phyloP scores from a whole-genome alignment of 768 basidiomycete genomes.

The Mycena floridula region DNA sequence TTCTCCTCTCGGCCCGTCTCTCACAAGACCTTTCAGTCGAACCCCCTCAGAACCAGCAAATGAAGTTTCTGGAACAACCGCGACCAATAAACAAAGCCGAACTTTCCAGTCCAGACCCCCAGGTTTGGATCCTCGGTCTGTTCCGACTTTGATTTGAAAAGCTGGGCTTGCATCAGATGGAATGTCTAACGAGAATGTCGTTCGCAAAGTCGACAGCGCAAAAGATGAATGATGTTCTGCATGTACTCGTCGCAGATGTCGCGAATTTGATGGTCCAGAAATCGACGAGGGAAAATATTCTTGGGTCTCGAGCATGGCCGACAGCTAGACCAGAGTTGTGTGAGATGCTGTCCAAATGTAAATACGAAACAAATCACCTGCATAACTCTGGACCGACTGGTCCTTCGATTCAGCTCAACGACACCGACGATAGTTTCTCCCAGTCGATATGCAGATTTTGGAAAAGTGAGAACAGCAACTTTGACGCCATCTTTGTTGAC shows the following conservation, averaged over 20 bases:
- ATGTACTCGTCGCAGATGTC: conserved; percentile 66
- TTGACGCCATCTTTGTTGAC: conserved; percentile 89
- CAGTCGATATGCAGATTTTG: conserved; percentile 85
- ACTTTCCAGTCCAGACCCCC: conserved; percentile 94
- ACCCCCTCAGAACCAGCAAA: conserved; percentile 43
- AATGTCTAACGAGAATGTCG: conserved; percentile 87
- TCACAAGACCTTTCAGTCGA: conserved; percentile 43
- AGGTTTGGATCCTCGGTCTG: conserved; percentile 17
- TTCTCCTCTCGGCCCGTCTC: conserved; percentile 57
- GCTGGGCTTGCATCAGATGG: conserved; percentile 88
- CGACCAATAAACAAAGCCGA: conserved; percentile 78
- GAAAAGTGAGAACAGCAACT: conserved; percentile 88
- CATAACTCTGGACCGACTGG: conserved; percentile 69
- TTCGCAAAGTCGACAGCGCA: conserved; percentile 63
- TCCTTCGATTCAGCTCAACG: conserved; percentile 75
- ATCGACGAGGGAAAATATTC: conserved; percentile 70
- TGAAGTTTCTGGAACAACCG: conserved; percentile 47
- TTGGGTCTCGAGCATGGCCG: conserved; percentile 84
- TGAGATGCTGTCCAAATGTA: not conserved
- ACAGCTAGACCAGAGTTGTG: conserved; percentile 45
- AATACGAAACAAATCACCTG: conserved; percentile 47
- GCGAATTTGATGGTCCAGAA: conserved; percentile 37
- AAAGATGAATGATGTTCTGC: conserved; percentile 83
- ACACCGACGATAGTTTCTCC: conserved; percentile 91
- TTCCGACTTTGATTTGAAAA: conserved; percentile 61